Conservation (phyloP, 2,329 filamentous ascomycete species). For the Fusarium hostae region DNA sequence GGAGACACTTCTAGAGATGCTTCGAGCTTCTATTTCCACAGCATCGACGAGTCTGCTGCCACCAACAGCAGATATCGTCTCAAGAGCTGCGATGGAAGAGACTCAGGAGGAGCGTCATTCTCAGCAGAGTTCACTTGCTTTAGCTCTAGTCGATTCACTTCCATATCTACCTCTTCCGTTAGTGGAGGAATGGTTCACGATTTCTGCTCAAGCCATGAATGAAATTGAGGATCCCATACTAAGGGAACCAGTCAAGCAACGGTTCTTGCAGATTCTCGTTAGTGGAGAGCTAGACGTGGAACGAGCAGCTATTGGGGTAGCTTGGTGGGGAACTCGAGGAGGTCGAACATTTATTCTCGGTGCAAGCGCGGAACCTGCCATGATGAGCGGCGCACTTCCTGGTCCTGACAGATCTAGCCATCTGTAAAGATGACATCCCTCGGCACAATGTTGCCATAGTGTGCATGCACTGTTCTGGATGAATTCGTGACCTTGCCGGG, state of each 20-base stretch:
- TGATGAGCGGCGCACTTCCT: constrained; percentile 67
- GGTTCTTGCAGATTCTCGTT: constrained; percentile 83
- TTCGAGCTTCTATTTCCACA: constrained; percentile 68
- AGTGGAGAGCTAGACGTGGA: constrained; percentile 91
- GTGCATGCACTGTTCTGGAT: not conserved
- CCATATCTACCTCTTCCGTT: constrained; percentile 76
- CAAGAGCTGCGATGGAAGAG: constrained; percentile 44
- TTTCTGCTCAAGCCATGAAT: constrained; percentile 75
- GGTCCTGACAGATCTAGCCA: constrained; percentile 49
- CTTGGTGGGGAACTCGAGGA: constrained; percentile 81
- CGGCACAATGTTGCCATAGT: not conserved
- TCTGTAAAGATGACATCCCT: constrained; percentile 46
- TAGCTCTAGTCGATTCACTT: constrained; percentile 83
- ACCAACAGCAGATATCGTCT: constrained; percentile 52
- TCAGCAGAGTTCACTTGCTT: constrained; percentile 79
- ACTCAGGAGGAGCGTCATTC: constrained; percentile 62
- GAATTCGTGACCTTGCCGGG: not conserved
- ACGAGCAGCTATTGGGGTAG: constrained; percentile 79
- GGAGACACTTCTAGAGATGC: constrained; percentile 82
- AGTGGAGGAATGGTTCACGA: constrained; percentile 83
- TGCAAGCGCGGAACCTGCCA: constrained; percentile 40
- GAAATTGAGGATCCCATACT: constrained; percentile 70
- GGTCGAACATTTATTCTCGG: constrained; percentile 63
- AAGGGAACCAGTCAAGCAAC: constrained; percentile 71
- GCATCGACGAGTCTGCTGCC: constrained; percentile 59